Evolutionary conservation across 805 yeast species (phyloP).

Genomic region (Sungouiozyma ichnusensis): DNA sequence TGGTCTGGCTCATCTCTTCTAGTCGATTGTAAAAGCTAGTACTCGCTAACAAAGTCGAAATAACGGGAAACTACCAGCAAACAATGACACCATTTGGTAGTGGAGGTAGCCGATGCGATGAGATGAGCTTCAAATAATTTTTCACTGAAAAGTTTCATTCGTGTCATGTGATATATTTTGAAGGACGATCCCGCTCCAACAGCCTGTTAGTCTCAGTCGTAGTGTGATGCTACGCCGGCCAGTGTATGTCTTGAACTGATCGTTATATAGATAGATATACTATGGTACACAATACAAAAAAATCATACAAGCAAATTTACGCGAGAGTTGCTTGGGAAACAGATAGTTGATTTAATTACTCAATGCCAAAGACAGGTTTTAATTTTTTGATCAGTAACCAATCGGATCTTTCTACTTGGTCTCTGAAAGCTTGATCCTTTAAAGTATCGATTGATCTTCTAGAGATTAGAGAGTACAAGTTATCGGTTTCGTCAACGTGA

Average conservation of each 20-base stretch:
- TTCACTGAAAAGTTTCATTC: neutral
- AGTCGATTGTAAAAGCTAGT: neutral
- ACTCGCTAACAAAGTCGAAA: too few species aligned
- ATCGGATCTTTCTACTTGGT: slow-evolving; percentile 86
- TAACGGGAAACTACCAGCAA: too few species aligned
- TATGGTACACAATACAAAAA: neutral
- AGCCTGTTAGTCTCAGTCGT: too few species aligned
- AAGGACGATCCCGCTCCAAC: neutral
- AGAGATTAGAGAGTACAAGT: slow-evolving; percentile 77
- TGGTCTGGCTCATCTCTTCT: slow-evolving; percentile 12
- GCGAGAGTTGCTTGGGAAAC: slow-evolving; percentile 12
- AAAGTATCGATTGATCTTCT: slow-evolving; percentile 92
- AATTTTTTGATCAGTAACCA: slow-evolving; percentile 87
- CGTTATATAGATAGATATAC: neutral
- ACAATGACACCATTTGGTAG: too few species aligned
- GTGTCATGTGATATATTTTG: neutral
- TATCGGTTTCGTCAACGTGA: slow-evolving; percentile 91
- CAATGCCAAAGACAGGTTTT: slow-evolving; percentile 79
- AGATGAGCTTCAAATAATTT: neutral
- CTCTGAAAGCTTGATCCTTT: slow-evolving; percentile 97
- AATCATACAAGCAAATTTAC: slow-evolving; percentile 1
- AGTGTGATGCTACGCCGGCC: too few species aligned
- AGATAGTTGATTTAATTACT: slow-evolving; percentile 16
- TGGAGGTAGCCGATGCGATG: slow-evolving; percentile 5
- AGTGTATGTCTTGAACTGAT: neutral